Evolutionary conservation across 345 rosid species (phyloP).

Genomic region (Eucalyptus tenuipes): DNA sequence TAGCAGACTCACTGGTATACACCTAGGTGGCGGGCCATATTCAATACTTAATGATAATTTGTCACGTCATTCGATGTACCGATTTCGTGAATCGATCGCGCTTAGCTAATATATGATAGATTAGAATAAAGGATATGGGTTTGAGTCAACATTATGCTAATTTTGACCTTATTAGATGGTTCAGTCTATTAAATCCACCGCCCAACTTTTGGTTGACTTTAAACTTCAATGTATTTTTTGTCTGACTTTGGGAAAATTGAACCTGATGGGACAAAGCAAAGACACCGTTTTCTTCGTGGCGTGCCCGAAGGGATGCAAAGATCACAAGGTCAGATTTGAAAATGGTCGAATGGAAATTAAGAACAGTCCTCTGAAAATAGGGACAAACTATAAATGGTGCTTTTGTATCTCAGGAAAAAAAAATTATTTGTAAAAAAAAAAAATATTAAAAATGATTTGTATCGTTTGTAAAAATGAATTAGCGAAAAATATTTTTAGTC

Average conservation of each 20-base stretch:
- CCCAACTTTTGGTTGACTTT: not conserved
- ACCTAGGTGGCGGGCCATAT: not conserved
- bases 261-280: not conserved
- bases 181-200: not conserved
- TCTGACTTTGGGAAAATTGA: not conserved
- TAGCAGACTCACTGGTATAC: not conserved
- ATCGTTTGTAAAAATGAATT: not conserved
- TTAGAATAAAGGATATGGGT: not conserved
- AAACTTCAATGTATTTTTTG: not conserved
- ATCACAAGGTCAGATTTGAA: not conserved
- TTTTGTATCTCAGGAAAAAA: not conserved
- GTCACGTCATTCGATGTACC: not conserved
- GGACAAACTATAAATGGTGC: not conserved
- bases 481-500: not conserved
- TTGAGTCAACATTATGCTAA: not conserved
- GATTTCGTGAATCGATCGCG: not conserved
- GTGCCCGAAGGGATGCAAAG: not conserved
- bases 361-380: not conserved
- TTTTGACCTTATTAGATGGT: not conserved
- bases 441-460: not conserved
- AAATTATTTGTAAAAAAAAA: not conserved
- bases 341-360: not conserved
- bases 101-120: not conserved
- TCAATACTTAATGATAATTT: not conserved
- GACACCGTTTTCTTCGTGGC: not conserved